Evolutionary conservation across 2,329 filamentous ascomycete genomes (phyloP), one percentile per base, ranked within the genome.

Genomic region (Fusarium sarcochroum): DNA sequence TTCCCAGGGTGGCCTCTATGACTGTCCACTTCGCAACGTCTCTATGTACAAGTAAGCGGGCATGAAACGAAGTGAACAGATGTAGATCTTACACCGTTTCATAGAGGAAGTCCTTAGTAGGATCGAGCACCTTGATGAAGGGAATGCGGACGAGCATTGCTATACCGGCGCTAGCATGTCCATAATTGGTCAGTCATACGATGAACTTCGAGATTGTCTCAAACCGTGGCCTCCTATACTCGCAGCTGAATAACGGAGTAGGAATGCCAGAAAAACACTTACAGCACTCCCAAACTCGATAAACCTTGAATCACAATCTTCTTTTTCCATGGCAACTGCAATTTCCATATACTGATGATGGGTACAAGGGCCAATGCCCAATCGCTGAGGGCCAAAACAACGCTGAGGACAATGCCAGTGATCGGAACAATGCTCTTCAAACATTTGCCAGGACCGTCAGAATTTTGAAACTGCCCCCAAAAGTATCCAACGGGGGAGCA

Each of bases 371-470:
- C 35, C 35, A 50, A 20, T 9, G 21, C 35, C 35, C 23, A 50
- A 35, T 50, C 47, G 35, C 35, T 50, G n/a, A 50, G 23, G n/a
- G 35, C 47, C 47, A 50, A 21, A 41, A 50, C 47, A 18, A 41
- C n/a, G 13, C 47, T 50, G 15, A 50, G 47, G n/a, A 50, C 47
- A 30, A 50, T 50, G 18, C 47, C 47, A 30, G 35, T 25, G 25
- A 50, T 41, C 17, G 23, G 47, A 8, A 50, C 23, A 20, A 41
- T 32, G 23, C 32, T 41, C 17, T 41, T 50, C n/a, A 18, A 25
- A 32, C 34, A 50, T 21, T 15, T 40, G 21, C 34, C 47, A 40
- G 47, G 7, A 7, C 21, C n/a, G n/a, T 10, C 17, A 14, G 47
- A n/a, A 38, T 25, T 25, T 13, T 38, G 9, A 25, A 50, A 50